Conservation (phyloP, 257 asterid genomes). For the Schizonepeta tenuifolia region DNA sequence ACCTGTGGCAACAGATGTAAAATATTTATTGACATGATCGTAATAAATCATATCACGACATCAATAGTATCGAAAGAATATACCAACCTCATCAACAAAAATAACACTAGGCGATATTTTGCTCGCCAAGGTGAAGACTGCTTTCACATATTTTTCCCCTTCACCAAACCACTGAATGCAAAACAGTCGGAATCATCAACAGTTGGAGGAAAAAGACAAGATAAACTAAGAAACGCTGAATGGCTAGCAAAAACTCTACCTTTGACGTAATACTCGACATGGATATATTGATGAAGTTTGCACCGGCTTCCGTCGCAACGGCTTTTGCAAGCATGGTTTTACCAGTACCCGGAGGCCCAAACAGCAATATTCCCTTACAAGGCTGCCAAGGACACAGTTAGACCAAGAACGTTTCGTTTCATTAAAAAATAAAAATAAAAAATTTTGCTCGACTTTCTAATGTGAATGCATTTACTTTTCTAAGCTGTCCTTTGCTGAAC, state of each 20-base stretch:
- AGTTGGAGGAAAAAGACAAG: background rate
- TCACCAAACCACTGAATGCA: conserved; percentile 56
- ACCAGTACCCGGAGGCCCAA: conserved; percentile 66
- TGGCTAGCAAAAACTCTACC: conserved; percentile 33
- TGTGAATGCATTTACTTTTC: conserved; percentile 43
- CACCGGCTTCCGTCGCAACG: conserved; percentile 59
- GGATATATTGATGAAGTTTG: conserved; percentile 59
- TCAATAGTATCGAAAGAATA: background rate
- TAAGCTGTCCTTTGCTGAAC: conserved; percentile 58
- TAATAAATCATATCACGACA: background rate
- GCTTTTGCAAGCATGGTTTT: conserved; percentile 65
- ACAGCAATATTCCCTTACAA: conserved; percentile 60
- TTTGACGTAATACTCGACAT: conserved; percentile 60
- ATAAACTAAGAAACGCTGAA: conserved; percentile 14
- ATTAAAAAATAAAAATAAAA: background rate
- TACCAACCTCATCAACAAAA: conserved; percentile 60
- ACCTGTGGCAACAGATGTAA: conserved; percentile 37
- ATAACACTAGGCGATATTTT: conserved; percentile 58
- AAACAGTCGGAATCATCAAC: background rate
- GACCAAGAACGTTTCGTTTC: background rate
- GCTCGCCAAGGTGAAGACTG: conserved; percentile 60
- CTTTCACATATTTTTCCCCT: conserved; percentile 63
- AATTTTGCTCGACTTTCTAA: background rate
- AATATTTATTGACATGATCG: background rate
- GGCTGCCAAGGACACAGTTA: conserved; percentile 47